Percentiles rank a stretch among this genome's conserved stretches.
Evolutionary conservation across 192 early-diverging fungal species (phyloP).

Genomic region (Physocladia obscura): DNA sequence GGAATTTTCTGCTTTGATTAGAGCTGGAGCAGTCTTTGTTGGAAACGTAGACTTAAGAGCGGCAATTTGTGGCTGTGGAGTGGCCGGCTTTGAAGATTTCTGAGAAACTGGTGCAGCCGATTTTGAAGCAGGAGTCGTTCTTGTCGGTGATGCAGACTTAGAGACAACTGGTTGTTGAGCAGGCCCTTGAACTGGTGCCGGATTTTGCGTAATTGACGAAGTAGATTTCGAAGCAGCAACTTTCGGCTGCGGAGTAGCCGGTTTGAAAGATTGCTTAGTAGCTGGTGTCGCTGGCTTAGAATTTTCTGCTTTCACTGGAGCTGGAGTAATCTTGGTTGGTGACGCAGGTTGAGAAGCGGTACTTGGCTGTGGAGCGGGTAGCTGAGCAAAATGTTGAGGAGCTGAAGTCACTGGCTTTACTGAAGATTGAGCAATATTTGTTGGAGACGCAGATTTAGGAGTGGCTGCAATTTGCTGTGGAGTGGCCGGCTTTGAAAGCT

Average conservation of each 20-base stretch:
- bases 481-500: conserved; percentile 6
- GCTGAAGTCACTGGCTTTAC: too few species aligned
- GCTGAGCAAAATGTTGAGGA: too few species aligned
- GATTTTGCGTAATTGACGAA: not conserved
- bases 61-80: not conserved
- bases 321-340: not conserved
- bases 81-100: conserved; percentile 2
- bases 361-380: not conserved
- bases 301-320: not conserved
- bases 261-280: not conserved
- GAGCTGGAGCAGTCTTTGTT: too few species aligned
- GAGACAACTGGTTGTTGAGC: not conserved
- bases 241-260: not conserved
- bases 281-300: conserved; percentile 9
- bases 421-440: too few species aligned
- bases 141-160: not conserved
- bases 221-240: conserved; percentile 10
- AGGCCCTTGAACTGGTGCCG: not conserved
- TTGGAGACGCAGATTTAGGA: too few species aligned
- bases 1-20: too few species aligned
- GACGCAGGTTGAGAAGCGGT: not conserved
- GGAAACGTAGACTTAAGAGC: too few species aligned
- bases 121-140: too few species aligned
- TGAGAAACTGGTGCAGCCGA: not conserved
- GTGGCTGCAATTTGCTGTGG: not conserved